Evolutionary conservation across 768 basidiomycete species (phyloP), one percentile per base, ranked within the genome.

Genomic region (Leucocoprinus sp.): DNA sequence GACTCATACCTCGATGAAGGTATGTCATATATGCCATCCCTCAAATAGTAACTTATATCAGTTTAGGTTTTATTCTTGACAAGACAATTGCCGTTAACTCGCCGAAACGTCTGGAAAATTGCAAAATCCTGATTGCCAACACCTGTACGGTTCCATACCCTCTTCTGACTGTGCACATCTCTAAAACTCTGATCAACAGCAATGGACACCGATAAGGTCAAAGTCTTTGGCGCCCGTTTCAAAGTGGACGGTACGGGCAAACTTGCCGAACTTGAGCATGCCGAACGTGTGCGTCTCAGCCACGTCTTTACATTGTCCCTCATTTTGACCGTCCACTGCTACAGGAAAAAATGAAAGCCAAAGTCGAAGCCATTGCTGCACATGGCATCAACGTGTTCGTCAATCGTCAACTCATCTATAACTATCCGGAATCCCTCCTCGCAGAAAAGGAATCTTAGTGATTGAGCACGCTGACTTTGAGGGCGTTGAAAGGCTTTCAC

Each of bases 121-220:
- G 78, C 17, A 97, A 90, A 63, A 98, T 98, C 52, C 68, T 99
- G 50, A 93, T 99, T 50, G 92, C 95, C 42, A 98, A 98, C 57
- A 99, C 96, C n/a, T 89, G 93, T 93, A 57, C 53, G 89, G n/a
- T 27, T 11, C 31, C 31, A 31, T 31, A n/a, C n/a, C n/a, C n/a
- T n/a, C n/a, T n/a, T n/a, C n/a, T 14, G 5, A 19, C 14, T 24
- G 27, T 36, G 33, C 15, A 36, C n/a, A 28, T 42, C 11, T 7
- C 2, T 26, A 9, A 7, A 12, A 39, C 15, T 8, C 15, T 18
- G 19, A 14, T 7, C 38, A 47, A 5, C 45, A 93, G 93, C 96
- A 2, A 98, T 98, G 96, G 96, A 99, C 67, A 99, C 96, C 21
- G 96, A 99, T 68, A 99, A 99, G 65, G 96, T 98, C 72, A 99